These are phyloP conservation scores for Wickerhamomyces chaumierensis DNA, from an alignment of 805 yeast genomes.

Conservation along the genomic window DNA sequence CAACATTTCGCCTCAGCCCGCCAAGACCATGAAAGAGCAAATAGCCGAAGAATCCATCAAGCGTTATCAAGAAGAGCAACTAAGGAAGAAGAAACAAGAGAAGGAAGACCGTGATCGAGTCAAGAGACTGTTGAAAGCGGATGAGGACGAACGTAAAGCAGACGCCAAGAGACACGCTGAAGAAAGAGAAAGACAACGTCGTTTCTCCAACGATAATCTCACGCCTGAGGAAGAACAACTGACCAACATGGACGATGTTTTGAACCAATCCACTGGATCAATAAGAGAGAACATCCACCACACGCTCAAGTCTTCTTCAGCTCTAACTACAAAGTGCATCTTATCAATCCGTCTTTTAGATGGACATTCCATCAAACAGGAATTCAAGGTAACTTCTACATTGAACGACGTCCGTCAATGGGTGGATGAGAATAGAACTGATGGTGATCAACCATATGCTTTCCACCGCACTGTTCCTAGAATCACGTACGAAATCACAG, in stretches of 20 bases:
- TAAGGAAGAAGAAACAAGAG: constrained; percentile 24
- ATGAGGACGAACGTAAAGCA: constrained; percentile 34
- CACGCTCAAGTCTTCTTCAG: constrained; percentile 1
- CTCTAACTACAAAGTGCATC: no score
- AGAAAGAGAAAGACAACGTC: constrained; percentile 12
- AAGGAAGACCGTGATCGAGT: constrained; percentile 46
- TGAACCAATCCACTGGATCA: constrained; percentile 9
- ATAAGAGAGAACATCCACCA: constrained; percentile 13
- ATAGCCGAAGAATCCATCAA: constrained; percentile 27
- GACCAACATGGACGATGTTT: constrained; percentile 13
- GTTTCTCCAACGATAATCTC: constrained; percentile 11
- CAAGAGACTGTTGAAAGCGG: constrained; percentile 38
- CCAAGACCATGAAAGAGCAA: constrained; percentile 27
- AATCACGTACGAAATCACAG: constrained; percentile 47
- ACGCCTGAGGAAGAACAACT: constrained; percentile 18
- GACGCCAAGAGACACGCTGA: constrained; percentile 9
- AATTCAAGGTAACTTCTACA: constrained; percentile 33
- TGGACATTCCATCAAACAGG: constrained; percentile 45
- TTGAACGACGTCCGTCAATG: constrained; percentile 50
- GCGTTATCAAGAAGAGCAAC: constrained; percentile 27
- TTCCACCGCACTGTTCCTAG: constrained; percentile 48
- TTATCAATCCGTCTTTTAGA: constrained; percentile 57
- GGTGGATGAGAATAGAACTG: constrained; percentile 42
- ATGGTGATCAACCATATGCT: constrained; percentile 31
- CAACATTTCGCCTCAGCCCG: background rate